phyloP scores from a whole-genome alignment of 2,329 filamentous ascomycete species.

The Claviceps sp. region DNA sequence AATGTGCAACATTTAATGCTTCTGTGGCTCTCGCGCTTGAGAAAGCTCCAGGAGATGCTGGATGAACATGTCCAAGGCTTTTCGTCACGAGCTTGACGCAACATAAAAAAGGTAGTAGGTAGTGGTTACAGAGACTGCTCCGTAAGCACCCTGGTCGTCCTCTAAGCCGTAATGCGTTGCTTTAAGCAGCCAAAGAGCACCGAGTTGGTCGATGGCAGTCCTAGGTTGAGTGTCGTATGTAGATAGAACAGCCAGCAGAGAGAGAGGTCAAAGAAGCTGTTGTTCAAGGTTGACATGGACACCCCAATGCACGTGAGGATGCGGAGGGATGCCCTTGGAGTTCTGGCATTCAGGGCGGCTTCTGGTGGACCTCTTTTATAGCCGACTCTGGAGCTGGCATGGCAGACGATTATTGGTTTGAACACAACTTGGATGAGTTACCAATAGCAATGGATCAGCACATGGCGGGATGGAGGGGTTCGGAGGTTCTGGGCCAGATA shows the following conservation, averaged over 20 bases:
- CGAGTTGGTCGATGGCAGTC: not conserved
- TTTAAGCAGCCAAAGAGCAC: not conserved
- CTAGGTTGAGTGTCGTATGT: not conserved
- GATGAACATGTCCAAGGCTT: not conserved
- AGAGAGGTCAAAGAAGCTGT: not conserved
- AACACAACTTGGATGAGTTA: no score
- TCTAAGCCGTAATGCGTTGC: not conserved
- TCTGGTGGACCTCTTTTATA: not conserved
- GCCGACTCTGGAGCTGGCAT: not conserved
- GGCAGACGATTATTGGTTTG: not conserved
- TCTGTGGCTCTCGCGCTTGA: not conserved
- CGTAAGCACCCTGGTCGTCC: not conserved
- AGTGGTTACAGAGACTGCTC: not conserved
- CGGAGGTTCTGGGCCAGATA: no score
- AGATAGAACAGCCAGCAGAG: not conserved
- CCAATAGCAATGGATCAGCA: no score
- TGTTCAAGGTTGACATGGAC: not conserved
- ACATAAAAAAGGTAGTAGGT: not conserved
- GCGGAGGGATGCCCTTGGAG: not conserved
- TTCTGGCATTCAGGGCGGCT: not conserved
- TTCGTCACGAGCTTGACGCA: not conserved
- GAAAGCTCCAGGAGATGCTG: not conserved
- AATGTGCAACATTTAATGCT: not conserved
- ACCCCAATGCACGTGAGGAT: not conserved
- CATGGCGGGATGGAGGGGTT: no score